Evolutionary conservation across 148 eudicot species (phyloP).

Genomic region (Rhododendron henanense): DNA sequence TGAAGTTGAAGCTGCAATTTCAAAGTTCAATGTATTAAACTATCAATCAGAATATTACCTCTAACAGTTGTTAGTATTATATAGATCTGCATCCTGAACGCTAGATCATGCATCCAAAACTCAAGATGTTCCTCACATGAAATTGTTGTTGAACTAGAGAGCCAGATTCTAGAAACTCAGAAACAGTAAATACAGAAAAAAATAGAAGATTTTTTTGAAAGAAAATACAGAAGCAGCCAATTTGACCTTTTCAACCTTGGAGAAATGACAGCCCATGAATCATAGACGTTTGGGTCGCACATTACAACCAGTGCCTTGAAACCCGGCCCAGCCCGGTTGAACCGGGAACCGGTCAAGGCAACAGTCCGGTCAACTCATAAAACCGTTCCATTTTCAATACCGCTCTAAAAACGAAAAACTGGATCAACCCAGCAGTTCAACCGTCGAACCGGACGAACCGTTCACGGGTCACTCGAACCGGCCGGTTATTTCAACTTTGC

Average conservation of each 20-base stretch:
- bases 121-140: neutral
- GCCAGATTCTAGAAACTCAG: neutral
- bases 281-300: neutral
- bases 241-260: neutral
- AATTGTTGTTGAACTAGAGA: neutral
- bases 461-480: too few species aligned
- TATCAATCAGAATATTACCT: slow-evolving; percentile 15
- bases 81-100: neutral
- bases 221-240: neutral
- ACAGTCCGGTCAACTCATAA: too few species aligned
- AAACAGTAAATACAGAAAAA: neutral
- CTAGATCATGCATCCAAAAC: neutral
- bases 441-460: too few species aligned
- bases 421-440: too few species aligned
- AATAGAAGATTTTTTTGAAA: neutral
- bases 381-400: too few species aligned
- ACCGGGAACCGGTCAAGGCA: too few species aligned
- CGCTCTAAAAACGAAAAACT: too few species aligned
- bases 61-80: neutral
- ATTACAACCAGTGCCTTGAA: too few species aligned
- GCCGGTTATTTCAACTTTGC: too few species aligned
- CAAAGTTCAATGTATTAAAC: neutral
- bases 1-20: slow-evolving; percentile 93
- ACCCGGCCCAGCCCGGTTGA: too few species aligned
- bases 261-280: neutral